These are phyloP conservation scores for Schwanniomyces sp. DNA, from an alignment of 805 yeast species.

Conservation along the genomic window DNA sequence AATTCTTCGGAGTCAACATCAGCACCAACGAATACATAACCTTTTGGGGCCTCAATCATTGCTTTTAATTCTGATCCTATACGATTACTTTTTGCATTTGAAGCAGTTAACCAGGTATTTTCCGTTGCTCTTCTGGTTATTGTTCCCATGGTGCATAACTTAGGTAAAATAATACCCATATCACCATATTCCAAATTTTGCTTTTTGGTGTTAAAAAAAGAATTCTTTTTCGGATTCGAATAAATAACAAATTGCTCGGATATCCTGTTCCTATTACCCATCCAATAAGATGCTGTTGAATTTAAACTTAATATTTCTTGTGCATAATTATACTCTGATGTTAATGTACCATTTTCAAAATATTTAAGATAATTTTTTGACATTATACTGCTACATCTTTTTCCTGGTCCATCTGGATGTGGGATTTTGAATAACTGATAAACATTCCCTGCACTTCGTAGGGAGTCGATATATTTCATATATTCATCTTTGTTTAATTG, in stretches of 20 bases:
- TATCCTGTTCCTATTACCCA: constrained; percentile 83
- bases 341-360: constrained; percentile 71
- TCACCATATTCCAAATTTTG: constrained; percentile 18
- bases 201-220: constrained; percentile 24
- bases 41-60: constrained; percentile 80
- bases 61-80: constrained; percentile 94
- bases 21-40: constrained; percentile 93
- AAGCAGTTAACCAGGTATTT: constrained; percentile 96
- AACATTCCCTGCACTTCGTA: constrained; percentile 21
- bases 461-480: constrained; percentile 19
- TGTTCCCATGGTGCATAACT: constrained; percentile 91
- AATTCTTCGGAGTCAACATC: constrained; percentile 98
- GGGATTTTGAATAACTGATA: constrained; percentile 69
- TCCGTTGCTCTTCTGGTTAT: constrained; percentile 96
- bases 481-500: constrained; percentile 27
- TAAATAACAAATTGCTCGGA: constrained; percentile 82
- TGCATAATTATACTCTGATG: constrained; percentile 73
- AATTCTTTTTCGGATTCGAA: constrained; percentile 18
- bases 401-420: constrained; percentile 78
- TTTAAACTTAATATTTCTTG: constrained; percentile 75
- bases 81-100: constrained; percentile 82
- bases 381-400: constrained; percentile 72
- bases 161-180: constrained; percentile 80
- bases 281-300: constrained; percentile 88
- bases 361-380: constrained; percentile 70